These are phyloP conservation scores for Grosmannia serpens DNA, from an alignment of 2,329 filamentous ascomycete species.

Conservation along the genomic window DNA sequence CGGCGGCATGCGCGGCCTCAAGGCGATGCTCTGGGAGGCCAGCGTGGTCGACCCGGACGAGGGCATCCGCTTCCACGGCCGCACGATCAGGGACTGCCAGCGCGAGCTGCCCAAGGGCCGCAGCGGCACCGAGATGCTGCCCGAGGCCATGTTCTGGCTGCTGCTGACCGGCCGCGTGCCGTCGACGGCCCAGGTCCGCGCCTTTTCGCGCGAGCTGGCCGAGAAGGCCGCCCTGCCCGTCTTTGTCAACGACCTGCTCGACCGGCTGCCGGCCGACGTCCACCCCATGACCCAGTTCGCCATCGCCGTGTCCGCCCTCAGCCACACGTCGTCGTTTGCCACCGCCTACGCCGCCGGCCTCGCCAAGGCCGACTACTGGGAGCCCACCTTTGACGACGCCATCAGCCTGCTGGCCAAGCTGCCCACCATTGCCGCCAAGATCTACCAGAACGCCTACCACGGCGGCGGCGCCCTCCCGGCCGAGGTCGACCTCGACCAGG, in stretches of 20 bases:
- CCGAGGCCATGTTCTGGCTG: conserved; percentile 99
- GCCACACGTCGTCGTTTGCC: conserved; percentile 88
- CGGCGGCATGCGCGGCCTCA: conserved; percentile 93
- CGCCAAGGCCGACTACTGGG: conserved; percentile 97
- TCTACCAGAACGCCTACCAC: conserved; percentile 85
- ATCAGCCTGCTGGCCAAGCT: conserved; percentile 93
- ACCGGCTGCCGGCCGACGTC: conserved; percentile 76
- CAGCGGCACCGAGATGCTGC: conserved; percentile 90
- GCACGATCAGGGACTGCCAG: conserved; percentile 97
- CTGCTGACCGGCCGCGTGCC: conserved; percentile 89
- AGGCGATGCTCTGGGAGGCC: conserved; percentile 98
- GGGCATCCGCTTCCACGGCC: conserved; percentile 95
- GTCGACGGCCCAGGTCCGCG: conserved; percentile 67
- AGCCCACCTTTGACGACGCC: conserved; percentile 90
- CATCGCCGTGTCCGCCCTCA: conserved; percentile 89
- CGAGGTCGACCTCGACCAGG: conserved; percentile 69
- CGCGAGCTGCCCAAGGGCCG: conserved; percentile 85
- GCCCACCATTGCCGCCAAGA: conserved; percentile 91
- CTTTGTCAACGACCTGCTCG: conserved; percentile 79
- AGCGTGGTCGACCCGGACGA: conserved; percentile 94
- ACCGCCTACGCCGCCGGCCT: conserved; percentile 85
- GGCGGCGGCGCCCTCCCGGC: conserved; percentile 63
- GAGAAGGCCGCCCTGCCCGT: conserved; percentile 72
- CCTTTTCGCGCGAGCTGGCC: conserved; percentile 75
- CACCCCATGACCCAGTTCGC: conserved; percentile 99